Evolutionary conservation across 2,329 filamentous ascomycete genomes (phyloP), one percentile per base, ranked within the genome.

Genomic region (Arthroderma sp.): DNA sequence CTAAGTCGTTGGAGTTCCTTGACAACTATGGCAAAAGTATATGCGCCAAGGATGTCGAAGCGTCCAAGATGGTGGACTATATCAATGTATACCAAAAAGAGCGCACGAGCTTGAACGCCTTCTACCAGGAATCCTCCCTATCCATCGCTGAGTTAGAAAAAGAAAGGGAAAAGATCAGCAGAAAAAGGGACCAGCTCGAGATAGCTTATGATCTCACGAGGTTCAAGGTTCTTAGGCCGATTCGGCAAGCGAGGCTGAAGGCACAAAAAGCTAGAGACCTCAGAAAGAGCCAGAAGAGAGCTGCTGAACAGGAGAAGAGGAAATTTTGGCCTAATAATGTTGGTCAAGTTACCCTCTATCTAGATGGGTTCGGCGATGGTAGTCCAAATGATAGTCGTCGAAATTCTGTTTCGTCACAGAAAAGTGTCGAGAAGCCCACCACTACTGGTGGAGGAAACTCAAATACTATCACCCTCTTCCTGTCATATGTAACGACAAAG

Each of bases 401-500:
- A 28, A 47, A 49, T 22, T 59, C 59, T 9, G 47, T 57, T 29
- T 52, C 54, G 28, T 58, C 54, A 4, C 46, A 56, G n/a, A 47
- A 47, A 32, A 22, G 15, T 22, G 15, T 22, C 15, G 15, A 22
- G 15, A 49, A 54, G 46, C 8, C 47, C 31, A 37, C 52, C 29
- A 42, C 40, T 36, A 22, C 43, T 15, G 39, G 46, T 47, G 9
- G 45, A 36, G 29, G 50, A 45, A 29, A 45, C 48, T 29, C 32
- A 15, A 43, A 50, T 38, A 42, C 38, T 31, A 53, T 53, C 3
- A 54, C 45, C 42, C 57, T 82, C 5, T 65, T 70, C 3, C 54
- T 81, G n/a, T 74, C 71, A 0, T 81, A 81, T 54, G 70, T 80
- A 32, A 78, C 78, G 0, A 64, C 66, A 5, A 67, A 68, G 1